Percentiles rank a stretch among this genome's conserved stretches.
These are phyloP conservation scores for Clonostachys rosea DNA, from an alignment of 2,329 filamentous ascomycete species.

Conservation along the genomic window DNA sequence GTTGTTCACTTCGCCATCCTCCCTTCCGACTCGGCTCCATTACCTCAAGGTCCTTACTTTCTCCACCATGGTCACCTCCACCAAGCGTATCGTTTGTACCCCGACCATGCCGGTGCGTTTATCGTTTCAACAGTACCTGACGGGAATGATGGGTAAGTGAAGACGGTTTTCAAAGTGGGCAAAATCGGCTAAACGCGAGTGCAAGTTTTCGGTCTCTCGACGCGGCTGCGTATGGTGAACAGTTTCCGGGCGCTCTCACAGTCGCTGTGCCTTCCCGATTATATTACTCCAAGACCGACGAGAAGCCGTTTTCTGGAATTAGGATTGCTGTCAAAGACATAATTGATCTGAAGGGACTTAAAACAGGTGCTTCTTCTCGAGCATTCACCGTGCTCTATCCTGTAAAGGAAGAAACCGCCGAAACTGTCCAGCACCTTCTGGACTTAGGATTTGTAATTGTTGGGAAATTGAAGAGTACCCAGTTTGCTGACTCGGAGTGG, in stretches of 20 bases:
- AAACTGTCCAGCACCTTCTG: not conserved
- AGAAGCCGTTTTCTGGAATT: not conserved
- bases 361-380: not conserved
- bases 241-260: not conserved
- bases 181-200: not conserved
- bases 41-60: not conserved
- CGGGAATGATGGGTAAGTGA: not conserved
- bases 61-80: not conserved
- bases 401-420: not conserved
- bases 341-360: not conserved
- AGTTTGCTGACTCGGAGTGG: slow-evolving; percentile 1
- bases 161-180: no score
- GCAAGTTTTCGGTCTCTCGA: not conserved
- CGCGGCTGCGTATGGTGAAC: not conserved
- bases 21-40: not conserved
- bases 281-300: not conserved
- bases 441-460: not conserved
- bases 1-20: not conserved
- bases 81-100: not conserved
- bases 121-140: not conserved
- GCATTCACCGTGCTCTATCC: not conserved
- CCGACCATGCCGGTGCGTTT: not conserved
- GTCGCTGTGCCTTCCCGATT: not conserved
- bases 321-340: not conserved
- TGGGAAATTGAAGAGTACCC: not conserved